phyloP scores from a whole-genome alignment of 2,329 filamentous ascomycete species.

The Sclerotinia sclerotiorum region DNA sequence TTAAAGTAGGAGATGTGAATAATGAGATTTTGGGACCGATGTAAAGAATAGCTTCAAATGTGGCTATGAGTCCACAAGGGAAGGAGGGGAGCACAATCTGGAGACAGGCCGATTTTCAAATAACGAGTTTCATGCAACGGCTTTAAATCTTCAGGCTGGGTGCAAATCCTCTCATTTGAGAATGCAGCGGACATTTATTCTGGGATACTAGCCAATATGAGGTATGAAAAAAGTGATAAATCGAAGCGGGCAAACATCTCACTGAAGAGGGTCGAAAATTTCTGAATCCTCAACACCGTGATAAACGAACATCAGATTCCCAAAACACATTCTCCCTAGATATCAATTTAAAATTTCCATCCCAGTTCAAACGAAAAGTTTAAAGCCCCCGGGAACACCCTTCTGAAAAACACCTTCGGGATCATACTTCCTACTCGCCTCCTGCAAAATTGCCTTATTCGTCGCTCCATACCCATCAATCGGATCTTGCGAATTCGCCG shows the following conservation, averaged over 20 bases:
- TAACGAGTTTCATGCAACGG: background rate
- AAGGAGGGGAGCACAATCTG: no score
- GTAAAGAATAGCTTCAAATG: no score
- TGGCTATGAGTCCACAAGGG: no score
- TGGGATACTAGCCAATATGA: no score
- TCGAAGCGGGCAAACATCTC: background rate
- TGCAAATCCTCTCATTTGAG: background rate
- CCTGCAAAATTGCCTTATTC: conserved; percentile 42
- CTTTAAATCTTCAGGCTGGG: background rate
- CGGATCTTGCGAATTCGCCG: conserved; percentile 45
- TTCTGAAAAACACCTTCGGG: conserved; percentile 43
- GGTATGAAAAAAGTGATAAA: background rate
- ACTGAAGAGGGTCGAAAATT: background rate
- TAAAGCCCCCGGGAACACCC: conserved; percentile 36
- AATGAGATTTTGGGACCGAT: no score
- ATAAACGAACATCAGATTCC: background rate
- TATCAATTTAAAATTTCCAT: background rate
- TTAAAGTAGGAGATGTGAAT: no score
- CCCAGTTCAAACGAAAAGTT: conserved; percentile 25
- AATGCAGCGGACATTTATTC: no score
- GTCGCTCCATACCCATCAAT: conserved; percentile 45
- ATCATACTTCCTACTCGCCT: conserved; percentile 42
- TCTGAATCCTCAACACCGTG: background rate
- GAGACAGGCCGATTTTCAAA: no score
- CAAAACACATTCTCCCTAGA: background rate